Percentiles rank a stretch among this genome's conserved stretches.
Conservation (phyloP, 305 asterid genomes). For the Solanum chacoense region DNA sequence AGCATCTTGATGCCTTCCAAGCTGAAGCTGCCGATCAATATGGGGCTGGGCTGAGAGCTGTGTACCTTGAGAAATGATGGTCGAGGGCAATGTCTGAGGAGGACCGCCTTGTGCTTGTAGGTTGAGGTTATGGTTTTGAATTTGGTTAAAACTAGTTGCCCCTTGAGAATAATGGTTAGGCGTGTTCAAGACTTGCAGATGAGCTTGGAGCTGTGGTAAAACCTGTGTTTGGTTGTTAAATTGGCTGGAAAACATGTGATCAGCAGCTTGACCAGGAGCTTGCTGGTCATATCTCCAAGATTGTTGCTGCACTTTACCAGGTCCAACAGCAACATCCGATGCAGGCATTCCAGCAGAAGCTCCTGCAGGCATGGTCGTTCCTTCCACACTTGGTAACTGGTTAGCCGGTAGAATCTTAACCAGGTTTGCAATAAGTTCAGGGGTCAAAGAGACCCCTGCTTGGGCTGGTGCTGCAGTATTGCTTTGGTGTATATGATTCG, state of each 20-base stretch:
- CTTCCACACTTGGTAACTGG: slow-evolving; percentile 37
- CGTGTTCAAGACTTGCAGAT: slow-evolving; percentile 24
- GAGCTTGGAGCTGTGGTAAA: slow-evolving; percentile 36
- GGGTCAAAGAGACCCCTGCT: slow-evolving; percentile 61
- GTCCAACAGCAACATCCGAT: slow-evolving; percentile 29
- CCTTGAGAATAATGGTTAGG: slow-evolving; percentile 33
- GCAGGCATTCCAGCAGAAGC: slow-evolving; percentile 25
- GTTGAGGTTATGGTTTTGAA: slow-evolving; percentile 29
- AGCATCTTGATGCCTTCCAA: slow-evolving; percentile 34
- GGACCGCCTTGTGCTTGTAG: slow-evolving; percentile 27
- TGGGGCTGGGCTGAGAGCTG: slow-evolving; percentile 31
- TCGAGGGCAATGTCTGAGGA: slow-evolving; percentile 33
- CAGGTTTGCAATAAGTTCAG: slow-evolving; percentile 84
- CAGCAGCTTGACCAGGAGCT: slow-evolving; percentile 28
- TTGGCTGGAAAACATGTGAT: slow-evolving; percentile 28
- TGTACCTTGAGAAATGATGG: slow-evolving; percentile 34
- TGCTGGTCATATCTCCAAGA: slow-evolving; percentile 47
- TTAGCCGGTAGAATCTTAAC: slow-evolving; percentile 52
- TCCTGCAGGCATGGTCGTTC: slow-evolving; percentile 20
- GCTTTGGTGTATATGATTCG: slow-evolving; percentile 32
- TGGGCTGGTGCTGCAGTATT: slow-evolving; percentile 35
- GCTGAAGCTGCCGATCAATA: slow-evolving; percentile 44
- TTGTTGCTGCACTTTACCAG: slow-evolving; percentile 26
- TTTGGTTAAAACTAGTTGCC: slow-evolving; percentile 30
- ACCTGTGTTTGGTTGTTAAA: slow-evolving; percentile 38